phyloP scores from a whole-genome alignment of 176 grass and related monocot genomes.

The Microstegium vimineum region DNA sequence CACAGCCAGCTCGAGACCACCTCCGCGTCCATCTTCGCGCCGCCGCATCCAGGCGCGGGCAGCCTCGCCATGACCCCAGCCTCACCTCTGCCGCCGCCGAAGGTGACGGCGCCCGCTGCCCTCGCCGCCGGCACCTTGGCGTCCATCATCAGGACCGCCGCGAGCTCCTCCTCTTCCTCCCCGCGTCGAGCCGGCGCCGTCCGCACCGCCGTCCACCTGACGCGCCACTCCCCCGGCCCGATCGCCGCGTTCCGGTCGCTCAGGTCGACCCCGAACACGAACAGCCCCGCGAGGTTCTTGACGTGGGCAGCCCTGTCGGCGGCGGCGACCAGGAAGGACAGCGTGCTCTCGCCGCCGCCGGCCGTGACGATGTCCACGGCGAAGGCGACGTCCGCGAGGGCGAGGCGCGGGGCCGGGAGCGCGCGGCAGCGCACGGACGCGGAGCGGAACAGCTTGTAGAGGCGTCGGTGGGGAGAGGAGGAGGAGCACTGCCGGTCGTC shows the following conservation, averaged over 20 bases:
- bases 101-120: neutral
- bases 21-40: conserved; percentile 39
- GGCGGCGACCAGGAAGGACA: conserved; percentile 39
- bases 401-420: conserved; percentile 30
- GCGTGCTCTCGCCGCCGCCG: neutral
- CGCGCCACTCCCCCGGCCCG: conserved; percentile 26
- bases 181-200: too few species aligned
- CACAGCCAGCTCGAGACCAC: conserved; percentile 46
- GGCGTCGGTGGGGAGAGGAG: conserved; percentile 23
- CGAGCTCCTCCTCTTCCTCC: neutral
- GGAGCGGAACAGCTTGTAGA: conserved; percentile 52
- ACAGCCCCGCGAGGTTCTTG: conserved; percentile 21
- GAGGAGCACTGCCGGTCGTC: neutral
- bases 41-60: conserved; percentile 41
- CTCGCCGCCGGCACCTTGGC: conserved; percentile 33
- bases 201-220: conserved; percentile 58
- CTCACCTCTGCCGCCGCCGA: conserved; percentile 21
- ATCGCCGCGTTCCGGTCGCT: neutral
- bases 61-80: conserved; percentile 45
- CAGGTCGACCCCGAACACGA: conserved; percentile 55
- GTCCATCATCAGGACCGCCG: conserved; percentile 59
- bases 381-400: conserved; percentile 54
- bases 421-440: conserved; percentile 17
- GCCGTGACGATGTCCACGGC: conserved; percentile 46
- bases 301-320: conserved; percentile 6